phyloP scores from a whole-genome alignment of 805 yeast genomes.

The Peterozyma toletana region DNA sequence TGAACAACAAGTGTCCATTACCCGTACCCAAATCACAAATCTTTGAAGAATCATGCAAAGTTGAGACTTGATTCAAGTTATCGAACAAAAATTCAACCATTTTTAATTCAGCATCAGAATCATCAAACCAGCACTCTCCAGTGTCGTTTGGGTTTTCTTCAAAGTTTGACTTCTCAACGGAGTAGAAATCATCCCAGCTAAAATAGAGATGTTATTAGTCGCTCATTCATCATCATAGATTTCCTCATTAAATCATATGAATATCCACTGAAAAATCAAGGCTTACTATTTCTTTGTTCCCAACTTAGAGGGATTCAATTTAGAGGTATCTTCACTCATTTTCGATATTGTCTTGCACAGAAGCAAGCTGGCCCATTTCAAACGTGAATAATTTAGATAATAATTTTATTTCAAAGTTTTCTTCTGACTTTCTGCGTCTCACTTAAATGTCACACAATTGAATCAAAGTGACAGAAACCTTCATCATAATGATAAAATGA shows the following conservation, averaged over 20 bases:
- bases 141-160: conserved; percentile 70
- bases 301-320: conserved; percentile 68
- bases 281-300: conserved; percentile 79
- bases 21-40: conserved; percentile 92
- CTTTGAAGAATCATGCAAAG: conserved; percentile 22
- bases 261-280: background rate
- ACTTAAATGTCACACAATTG: too few relatives aligned
- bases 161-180: conserved; percentile 66
- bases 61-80: conserved; percentile 28
- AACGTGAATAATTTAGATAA: too few relatives aligned
- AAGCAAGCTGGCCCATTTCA: too few relatives aligned
- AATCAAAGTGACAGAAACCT: too few relatives aligned
- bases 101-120: conserved; percentile 84
- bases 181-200: conserved; percentile 85
- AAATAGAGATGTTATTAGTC: background rate
- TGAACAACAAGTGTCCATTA: conserved; percentile 83
- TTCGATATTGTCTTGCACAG: too few relatives aligned
- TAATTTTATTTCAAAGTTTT: too few relatives aligned
- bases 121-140: conserved; percentile 97
- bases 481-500: too few relatives aligned
- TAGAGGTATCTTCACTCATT: conserved; percentile 13
- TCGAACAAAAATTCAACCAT: conserved; percentile 68
- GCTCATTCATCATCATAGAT: background rate
- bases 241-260: background rate
- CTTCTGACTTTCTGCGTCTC: too few relatives aligned